Evolutionary conservation across 139 green algal species (phyloP).

Genomic region (Chloropicon primus): DNA sequence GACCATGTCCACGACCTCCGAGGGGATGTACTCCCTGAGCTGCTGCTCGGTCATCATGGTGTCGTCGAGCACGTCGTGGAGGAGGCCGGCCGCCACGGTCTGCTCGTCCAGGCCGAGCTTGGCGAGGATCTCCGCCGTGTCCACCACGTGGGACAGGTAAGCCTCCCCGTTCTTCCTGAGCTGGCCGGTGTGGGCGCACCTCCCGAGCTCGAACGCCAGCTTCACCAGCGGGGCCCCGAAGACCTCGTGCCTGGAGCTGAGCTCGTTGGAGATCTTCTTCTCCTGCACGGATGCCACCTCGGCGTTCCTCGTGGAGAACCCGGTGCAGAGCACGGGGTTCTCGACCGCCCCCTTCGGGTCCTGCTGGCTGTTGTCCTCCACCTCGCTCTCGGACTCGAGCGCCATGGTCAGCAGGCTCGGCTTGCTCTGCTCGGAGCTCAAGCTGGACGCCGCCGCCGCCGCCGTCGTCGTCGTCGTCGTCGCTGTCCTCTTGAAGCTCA

Average conservation of each 20-base stretch:
- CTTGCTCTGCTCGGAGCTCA: neutral
- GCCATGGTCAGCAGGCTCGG: neutral
- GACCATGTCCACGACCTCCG: conserved; percentile 58
- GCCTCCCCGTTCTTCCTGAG: conserved; percentile 69
- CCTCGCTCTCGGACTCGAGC: neutral
- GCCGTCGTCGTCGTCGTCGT: neutral
- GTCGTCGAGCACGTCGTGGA: conserved; percentile 94
- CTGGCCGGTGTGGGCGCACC: conserved; percentile 37
- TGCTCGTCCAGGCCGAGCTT: conserved; percentile 47
- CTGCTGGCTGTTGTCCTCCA: neutral
- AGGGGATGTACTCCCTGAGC: conserved; percentile 52
- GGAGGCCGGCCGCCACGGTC: conserved; percentile 65
- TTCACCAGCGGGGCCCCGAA: neutral
- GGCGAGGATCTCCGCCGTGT: conserved; percentile 83
- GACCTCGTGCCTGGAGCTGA: neutral
- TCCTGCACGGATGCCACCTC: neutral
- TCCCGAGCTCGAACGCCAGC: conserved; percentile 2
- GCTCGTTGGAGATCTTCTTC: neutral
- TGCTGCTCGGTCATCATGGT: conserved; percentile 35
- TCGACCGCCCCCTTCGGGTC: neutral
- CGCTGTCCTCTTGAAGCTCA: too few species aligned
- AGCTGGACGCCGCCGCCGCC: neutral
- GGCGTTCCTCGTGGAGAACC: neutral
- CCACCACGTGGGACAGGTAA: conserved; percentile 85
- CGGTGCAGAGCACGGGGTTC: neutral